phyloP scores from a whole-genome alignment of 106 monocot genomes.

The Dioscorea dumetorum region DNA sequence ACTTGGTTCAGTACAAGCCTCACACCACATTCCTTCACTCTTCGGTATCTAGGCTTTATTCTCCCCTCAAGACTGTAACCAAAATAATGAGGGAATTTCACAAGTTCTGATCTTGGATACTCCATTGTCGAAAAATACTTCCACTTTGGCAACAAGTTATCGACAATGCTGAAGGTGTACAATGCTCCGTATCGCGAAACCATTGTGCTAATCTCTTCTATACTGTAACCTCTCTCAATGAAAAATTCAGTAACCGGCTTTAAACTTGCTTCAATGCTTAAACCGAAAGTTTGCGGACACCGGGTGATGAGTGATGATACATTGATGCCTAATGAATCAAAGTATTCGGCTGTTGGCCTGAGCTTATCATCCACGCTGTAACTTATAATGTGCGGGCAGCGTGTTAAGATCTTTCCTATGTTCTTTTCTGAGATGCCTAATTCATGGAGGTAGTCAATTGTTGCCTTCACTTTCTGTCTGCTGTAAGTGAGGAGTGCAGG shows the following conservation, averaged over 20 bases:
- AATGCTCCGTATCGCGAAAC: conserved; percentile 69
- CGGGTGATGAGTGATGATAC: conserved; percentile 50
- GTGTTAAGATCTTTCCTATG: conserved; percentile 89
- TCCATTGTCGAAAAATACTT: conserved; percentile 73
- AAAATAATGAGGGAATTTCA: conserved; percentile 95
- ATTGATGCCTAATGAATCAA: conserved; percentile 59
- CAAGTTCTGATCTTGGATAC: conserved; percentile 69
- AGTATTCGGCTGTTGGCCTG: conserved; percentile 67
- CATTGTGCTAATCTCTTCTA: conserved; percentile 64
- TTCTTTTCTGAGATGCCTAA: conserved; percentile 64
- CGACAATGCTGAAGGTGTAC: conserved; percentile 79
- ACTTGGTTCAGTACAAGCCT: conserved; percentile 72
- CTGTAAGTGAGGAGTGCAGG: conserved; percentile 94
- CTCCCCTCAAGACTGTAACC: conserved; percentile 71
- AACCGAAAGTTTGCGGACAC: conserved; percentile 86
- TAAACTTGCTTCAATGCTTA: conserved; percentile 72
- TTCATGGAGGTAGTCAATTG: conserved; percentile 58
- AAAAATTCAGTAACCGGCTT: conserved; percentile 95
- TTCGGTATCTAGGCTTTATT: conserved; percentile 68
- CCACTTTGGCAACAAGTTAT: conserved; percentile 87
- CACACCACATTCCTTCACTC: conserved; percentile 43
- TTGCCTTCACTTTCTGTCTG: conserved; percentile 62
- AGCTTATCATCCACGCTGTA: conserved; percentile 85
- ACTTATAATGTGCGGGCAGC: conserved; percentile 87
- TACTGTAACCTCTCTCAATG: conserved; percentile 57